Evolutionary conservation across 169 alveolate species (phyloP).

Genomic region (Plasmodium cynomolgi): DNA sequence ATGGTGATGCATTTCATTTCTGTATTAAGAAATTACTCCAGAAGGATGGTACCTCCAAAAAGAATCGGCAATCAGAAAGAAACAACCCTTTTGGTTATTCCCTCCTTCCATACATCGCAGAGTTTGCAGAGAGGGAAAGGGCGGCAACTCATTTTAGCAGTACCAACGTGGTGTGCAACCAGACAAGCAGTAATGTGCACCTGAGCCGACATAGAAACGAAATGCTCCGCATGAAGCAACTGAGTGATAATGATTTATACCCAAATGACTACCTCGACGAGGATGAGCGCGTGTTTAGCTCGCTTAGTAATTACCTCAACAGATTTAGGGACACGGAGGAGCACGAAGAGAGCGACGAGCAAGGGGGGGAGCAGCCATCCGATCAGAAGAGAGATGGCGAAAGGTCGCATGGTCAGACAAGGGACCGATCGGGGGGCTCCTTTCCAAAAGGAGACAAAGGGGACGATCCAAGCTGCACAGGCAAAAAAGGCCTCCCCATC

Average conservation of each 20-base stretch:
- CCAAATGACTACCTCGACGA: conserved; percentile 9
- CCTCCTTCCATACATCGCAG: background rate
- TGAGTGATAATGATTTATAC: background rate
- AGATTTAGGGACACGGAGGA: background rate
- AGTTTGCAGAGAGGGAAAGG: background rate
- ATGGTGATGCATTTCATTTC: conserved; percentile 39
- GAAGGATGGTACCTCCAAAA: conserved; percentile 11
- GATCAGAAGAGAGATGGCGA: background rate
- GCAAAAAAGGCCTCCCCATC: background rate
- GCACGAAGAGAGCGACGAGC: background rate
- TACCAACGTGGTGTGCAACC: background rate
- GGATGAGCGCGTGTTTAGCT: conserved; percentile 26
- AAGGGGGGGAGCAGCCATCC: background rate
- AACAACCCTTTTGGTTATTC: background rate
- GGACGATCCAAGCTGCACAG: background rate
- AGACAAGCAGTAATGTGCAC: background rate
- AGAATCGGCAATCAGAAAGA: background rate
- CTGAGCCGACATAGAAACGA: background rate
- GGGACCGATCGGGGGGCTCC: background rate
- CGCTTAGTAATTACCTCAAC: conserved; percentile 24
- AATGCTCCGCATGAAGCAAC: background rate
- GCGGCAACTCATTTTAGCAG: background rate
- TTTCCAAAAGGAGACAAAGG: background rate
- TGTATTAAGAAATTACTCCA: conserved; percentile 39
- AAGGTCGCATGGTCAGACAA: background rate